Base-by-base conservation (phyloP, 1,284 basidiomycete genomes). In the Fomitopsis pinicola region DNA sequence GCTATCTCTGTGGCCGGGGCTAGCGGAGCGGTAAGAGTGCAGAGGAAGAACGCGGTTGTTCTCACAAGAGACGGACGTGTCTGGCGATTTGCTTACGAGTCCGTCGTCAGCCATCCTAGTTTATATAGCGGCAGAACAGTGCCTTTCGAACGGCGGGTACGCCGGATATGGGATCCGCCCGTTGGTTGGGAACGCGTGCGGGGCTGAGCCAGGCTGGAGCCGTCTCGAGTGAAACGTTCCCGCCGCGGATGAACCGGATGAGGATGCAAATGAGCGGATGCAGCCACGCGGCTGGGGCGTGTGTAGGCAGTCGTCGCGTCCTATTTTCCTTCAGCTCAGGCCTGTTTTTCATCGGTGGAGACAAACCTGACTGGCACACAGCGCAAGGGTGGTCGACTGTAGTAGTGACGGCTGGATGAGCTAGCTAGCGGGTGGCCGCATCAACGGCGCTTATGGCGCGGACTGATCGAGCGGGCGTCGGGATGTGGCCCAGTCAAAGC, bases 201-300 rank as follows among this genome's bases (percentile, higher is more conserved):
- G 22, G 42, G n/a, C 42, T 42, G 42, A 45, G 17, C 52, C 52
- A 54, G 52, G 26, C 52, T 38, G 52, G 52, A 54, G 52, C 52
- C 52, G 52, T 54, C 52, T 54, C 17, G 52, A 40, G 52, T 38
- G 15, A 17, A 54, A 54, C 52, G 52, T 54, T 54, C 52, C 52
- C 52, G 52, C 30, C 33, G 50, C 52, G 48, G 48, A 50, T 50
- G 48, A 50, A n/a, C 45, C 48, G 48, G 15, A 50, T 54, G 35
- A 12, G 52, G 15, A n/a, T 54, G 52, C 35, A 15, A 54, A 40
- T 22, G 35, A 19, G 19, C 52, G 52, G 52, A 54, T 54, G 52
- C n/a, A 17, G 52, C 35, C 52, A 54, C 22, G 52, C 52, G 52
- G 35, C n/a, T 2, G 19, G 36, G n/a, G 52, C 35, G 52, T 38